phyloP scores from a whole-genome alignment of 2,329 filamentous ascomycete genomes.

The Aspergillus sp. region DNA sequence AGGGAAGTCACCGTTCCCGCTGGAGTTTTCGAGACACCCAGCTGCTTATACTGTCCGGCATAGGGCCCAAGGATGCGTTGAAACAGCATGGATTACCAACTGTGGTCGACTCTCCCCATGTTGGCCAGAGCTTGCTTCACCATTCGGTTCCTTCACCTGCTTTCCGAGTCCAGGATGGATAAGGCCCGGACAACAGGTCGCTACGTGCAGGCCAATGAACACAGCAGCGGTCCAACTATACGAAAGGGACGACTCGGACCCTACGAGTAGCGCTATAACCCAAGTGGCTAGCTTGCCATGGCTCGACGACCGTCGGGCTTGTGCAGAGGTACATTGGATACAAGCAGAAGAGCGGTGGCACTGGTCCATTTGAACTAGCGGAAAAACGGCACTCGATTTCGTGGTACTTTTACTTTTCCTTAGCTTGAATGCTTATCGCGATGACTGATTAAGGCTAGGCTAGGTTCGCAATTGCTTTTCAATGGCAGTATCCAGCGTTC shows the following conservation, averaged over 20 bases:
- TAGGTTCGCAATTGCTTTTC: conserved; percentile 45
- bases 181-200: conserved; percentile 27
- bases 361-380: conserved; percentile 45
- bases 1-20: background rate
- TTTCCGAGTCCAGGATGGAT: conserved; percentile 33
- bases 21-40: background rate
- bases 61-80: background rate
- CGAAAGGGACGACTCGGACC: background rate
- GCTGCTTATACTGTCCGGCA: background rate
- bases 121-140: conserved; percentile 18
- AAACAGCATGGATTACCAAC: background rate
- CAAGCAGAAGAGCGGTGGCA: conserved; percentile 30
- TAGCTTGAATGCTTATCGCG: no score
- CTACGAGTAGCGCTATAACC: background rate
- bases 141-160: conserved; percentile 32
- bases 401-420: conserved; percentile 22
- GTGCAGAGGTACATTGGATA: conserved; percentile 39
- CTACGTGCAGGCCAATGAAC: conserved; percentile 11
- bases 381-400: conserved; percentile 54
- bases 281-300: background rate
- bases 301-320: conserved; percentile 15
- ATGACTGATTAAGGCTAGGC: conserved; percentile 8
- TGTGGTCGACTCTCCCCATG: conserved; percentile 5
- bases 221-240: background rate
- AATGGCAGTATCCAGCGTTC: conserved; percentile 37